Evolutionary conservation across 768 basidiomycete species (phyloP).

Genomic region (Scleroderma citrinum): DNA sequence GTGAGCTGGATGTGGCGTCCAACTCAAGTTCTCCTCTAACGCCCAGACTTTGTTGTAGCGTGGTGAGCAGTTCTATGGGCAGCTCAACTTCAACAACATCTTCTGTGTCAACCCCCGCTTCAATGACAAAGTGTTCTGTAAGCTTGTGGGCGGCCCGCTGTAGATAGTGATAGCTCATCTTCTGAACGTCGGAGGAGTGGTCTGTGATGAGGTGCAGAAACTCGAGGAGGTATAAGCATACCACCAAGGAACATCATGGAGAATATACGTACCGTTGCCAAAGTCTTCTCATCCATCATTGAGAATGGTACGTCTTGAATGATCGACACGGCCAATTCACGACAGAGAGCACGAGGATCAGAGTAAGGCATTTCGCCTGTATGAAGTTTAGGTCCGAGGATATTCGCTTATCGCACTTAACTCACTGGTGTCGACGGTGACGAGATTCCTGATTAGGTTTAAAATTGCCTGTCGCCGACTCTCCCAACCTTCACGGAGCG

Average conservation of each 20-base stretch:
- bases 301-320: conserved; percentile 60
- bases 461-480: conserved; percentile 48
- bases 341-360: conserved; percentile 58
- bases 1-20: conserved; percentile 32
- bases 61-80: conserved; percentile 58
- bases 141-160: conserved; percentile 61
- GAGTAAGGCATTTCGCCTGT: conserved; percentile 30
- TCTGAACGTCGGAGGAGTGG: conserved; percentile 57
- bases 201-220: conserved; percentile 79
- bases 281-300: conserved; percentile 55
- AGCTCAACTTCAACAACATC: conserved; percentile 46
- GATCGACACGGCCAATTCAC: conserved; percentile 62
- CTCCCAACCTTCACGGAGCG: conserved; percentile 64
- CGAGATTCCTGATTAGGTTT: conserved; percentile 54
- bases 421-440: conserved; percentile 50
- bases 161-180: conserved; percentile 71
- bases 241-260: neutral
- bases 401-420: neutral
- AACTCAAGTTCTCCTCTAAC: conserved; percentile 35
- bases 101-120: conserved; percentile 76
- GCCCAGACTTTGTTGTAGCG: conserved; percentile 48
- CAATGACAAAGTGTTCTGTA: conserved; percentile 82
- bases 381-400: neutral
- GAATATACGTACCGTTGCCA: conserved; percentile 48
- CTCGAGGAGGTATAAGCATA: conserved; percentile 31